phyloP scores from a whole-genome alignment of 176 grass and related monocot genomes.

The Triticum dicoccoides region DNA sequence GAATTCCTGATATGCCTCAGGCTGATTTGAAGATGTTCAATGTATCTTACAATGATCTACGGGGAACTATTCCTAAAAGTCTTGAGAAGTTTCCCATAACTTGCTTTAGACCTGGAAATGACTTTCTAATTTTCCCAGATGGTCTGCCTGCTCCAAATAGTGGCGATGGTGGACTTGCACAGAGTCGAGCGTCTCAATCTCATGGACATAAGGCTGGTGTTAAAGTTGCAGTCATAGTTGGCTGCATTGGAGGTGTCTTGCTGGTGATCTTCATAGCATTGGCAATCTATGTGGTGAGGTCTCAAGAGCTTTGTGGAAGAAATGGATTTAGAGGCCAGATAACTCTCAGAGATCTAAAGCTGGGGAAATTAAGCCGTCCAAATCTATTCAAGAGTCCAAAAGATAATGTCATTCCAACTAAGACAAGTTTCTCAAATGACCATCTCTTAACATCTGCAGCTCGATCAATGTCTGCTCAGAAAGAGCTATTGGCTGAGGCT shows the following conservation, averaged over 20 bases:
- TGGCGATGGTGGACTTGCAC: slow-evolving; percentile 30
- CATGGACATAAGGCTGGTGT: slow-evolving; percentile 55
- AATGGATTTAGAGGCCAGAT: slow-evolving; percentile 54
- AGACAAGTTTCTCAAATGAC: slow-evolving; percentile 93
- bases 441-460: slow-evolving; percentile 64
- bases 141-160: slow-evolving; percentile 53
- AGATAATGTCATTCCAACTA: slow-evolving; percentile 70
- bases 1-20: slow-evolving; percentile 80
- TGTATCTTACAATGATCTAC: slow-evolving; percentile 84
- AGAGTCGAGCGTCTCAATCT: slow-evolving; percentile 35
- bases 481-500: slow-evolving; percentile 72
- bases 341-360: slow-evolving; percentile 71
- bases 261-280: slow-evolving; percentile 69
- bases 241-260: slow-evolving; percentile 67
- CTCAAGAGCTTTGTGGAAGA: slow-evolving; percentile 84
- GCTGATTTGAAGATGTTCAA: slow-evolving; percentile 62
- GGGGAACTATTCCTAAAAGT: slow-evolving; percentile 74
- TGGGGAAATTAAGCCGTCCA: slow-evolving; percentile 54
- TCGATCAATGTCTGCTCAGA: slow-evolving; percentile 85
- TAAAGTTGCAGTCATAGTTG: slow-evolving; percentile 71
- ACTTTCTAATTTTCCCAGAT: slow-evolving; percentile 66
- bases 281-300: slow-evolving; percentile 71
- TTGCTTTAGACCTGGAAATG: slow-evolving; percentile 88
- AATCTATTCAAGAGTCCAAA: slow-evolving; percentile 60
- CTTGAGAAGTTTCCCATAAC: slow-evolving; percentile 70